These are phyloP conservation scores for Albophoma yamanashiensis DNA, from an alignment of 2,329 filamentous ascomycete species.

Conservation along the genomic window DNA sequence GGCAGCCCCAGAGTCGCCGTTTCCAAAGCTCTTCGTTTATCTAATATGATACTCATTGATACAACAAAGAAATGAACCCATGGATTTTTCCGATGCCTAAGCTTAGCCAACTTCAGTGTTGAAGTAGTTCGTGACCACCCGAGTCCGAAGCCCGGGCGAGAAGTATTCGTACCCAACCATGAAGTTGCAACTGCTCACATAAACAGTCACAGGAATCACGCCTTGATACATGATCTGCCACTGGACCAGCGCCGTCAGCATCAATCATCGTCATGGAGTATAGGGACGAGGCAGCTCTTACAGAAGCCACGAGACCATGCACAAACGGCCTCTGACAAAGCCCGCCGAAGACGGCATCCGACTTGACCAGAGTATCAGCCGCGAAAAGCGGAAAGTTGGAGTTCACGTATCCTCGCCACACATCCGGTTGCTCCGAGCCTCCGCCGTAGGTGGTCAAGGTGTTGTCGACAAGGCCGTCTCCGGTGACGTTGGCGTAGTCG, in stretches of 20 bases:
- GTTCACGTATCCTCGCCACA: constrained; percentile 24
- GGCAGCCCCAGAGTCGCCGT: too few relatives aligned
- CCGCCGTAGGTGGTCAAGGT: constrained; percentile 15
- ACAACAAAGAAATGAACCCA: too few relatives aligned
- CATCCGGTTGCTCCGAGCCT: constrained; percentile 6
- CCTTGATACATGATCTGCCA: constrained; percentile 26
- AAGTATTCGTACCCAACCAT: constrained; percentile 27
- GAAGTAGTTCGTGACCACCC: constrained; percentile 19
- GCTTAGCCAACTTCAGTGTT: constrained; percentile 8
- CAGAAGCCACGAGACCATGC: constrained; percentile 11
- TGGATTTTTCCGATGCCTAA: neutral
- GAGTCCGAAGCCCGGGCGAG: constrained; percentile 12
- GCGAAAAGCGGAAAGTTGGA: constrained; percentile 24
- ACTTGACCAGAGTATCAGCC: constrained; percentile 14
- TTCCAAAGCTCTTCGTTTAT: too few relatives aligned
- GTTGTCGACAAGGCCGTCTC: constrained; percentile 24
- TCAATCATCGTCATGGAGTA: neutral
- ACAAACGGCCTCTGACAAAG: constrained; percentile 11
- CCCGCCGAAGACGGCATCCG: constrained; percentile 13
- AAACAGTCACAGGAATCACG: constrained; percentile 22
- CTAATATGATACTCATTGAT: too few relatives aligned
- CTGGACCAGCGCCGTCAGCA: constrained; percentile 7
- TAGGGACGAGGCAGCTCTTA: constrained; percentile 4
- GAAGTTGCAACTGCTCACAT: constrained; percentile 19
- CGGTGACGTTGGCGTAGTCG: constrained; percentile 22